Base-by-base conservation (phyloP, 768 basidiomycete genomes). In the Lentinula edodes region DNA sequence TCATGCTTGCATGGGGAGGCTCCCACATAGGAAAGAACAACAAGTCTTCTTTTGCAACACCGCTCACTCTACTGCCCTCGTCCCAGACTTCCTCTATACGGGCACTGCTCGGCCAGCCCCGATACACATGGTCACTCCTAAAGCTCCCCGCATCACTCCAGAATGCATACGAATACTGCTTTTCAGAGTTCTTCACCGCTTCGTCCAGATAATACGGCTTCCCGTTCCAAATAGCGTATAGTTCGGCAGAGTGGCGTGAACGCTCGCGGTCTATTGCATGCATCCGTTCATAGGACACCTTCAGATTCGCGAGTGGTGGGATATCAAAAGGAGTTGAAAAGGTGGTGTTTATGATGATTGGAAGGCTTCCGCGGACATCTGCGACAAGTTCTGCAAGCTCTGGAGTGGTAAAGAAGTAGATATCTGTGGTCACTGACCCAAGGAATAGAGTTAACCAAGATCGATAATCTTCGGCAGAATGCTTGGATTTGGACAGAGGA, bases 61-160 rank as follows among this genome's bases (percentile, higher is more conserved):
- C 72, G n/a, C 69, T 70, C 60, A 71, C 18, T n/a, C 45, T 38
- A 32, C 67, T 68, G 4, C 73, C 79, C 34, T 74, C 67, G 18
- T 73, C 55, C 74, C 77, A 83, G 1, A 83, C 64, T 42, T 62
- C 55, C 28, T 75, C 68, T 2, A 84, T 73, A 13, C 80, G 70
- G 10, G 35, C 61, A 3, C 71, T 66, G 63, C 80, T 75, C 2
- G 84, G 85, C 85, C 85, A 86, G n/a, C 41, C 46, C 4, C 60
- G 60, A 65, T 80, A 85, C 12, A 62, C 62, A 69, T 85, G 82
- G 0, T 71, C 65, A 18, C 67, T 59, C 13, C 83, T 68, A 65
- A 86, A 83, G 62, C 81, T 80, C 6, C 80, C 83, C 2, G 83
- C 82, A 63, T 86, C 84, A 39, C 71, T 76, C 84, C 84, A 86